Evolutionary conservation across 75 land plant genomes (phyloP).

Genomic region (Cunninghamia lanceolata): DNA sequence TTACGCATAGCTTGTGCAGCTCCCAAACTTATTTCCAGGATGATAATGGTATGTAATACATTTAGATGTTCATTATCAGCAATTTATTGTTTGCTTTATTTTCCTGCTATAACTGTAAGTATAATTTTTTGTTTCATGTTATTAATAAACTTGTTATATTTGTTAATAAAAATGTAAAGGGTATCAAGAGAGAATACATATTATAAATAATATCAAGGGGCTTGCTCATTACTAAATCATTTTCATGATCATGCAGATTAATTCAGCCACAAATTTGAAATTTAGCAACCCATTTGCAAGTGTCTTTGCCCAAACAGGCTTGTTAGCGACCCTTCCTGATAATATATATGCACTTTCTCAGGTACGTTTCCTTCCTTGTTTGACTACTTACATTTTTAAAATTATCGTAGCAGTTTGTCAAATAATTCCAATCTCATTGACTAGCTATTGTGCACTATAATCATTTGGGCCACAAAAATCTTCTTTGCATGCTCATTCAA

Average conservation of each 20-base stretch:
- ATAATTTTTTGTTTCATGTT: not conserved
- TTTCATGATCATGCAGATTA: conserved; percentile 18
- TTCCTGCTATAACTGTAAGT: not conserved
- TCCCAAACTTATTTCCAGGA: conserved; percentile 26
- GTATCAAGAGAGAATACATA: not conserved
- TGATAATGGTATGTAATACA: conserved; percentile 28
- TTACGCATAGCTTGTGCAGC: conserved; percentile 33
- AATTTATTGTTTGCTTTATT: not conserved
- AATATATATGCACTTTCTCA: not conserved
- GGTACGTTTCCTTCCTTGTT: not conserved
- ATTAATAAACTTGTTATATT: not conserved
- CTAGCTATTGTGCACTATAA: not conserved
- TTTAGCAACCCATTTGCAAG: conserved; percentile 26
- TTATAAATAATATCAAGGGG: not conserved
- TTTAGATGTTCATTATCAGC: not conserved
- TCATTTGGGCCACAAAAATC: not conserved
- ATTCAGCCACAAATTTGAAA: conserved; percentile 34
- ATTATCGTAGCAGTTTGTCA: not conserved
- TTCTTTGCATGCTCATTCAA: not conserved
- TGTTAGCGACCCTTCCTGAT: conserved; percentile 12
- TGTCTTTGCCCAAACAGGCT: conserved; percentile 27
- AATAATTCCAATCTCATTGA: not conserved
- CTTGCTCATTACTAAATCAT: not conserved
- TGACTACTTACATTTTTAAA: not conserved
- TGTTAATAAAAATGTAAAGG: not conserved